phyloP scores from a whole-genome alignment of 768 basidiomycete species.

The Leccinum truebloodii region DNA sequence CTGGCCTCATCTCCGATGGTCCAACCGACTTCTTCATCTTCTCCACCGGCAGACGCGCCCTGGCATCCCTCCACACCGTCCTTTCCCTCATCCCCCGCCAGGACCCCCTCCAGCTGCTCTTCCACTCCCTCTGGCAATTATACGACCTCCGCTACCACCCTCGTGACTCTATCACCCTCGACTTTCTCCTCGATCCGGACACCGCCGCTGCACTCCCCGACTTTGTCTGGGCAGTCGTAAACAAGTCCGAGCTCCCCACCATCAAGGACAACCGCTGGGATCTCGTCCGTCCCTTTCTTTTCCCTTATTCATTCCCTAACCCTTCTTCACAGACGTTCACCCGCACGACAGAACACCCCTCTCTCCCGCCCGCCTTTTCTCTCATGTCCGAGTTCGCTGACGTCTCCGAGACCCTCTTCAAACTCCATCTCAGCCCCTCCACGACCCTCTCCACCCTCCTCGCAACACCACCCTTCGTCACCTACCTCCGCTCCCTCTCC shows the following conservation, averaged over 20 bases:
- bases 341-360: slow-evolving; percentile 65
- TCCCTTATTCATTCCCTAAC: slow-evolving; percentile 2
- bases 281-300: slow-evolving; percentile 55
- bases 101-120: slow-evolving; percentile 68
- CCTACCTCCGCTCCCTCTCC: slow-evolving; percentile 85
- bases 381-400: slow-evolving; percentile 92
- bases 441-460: slow-evolving; percentile 58
- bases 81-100: slow-evolving; percentile 81
- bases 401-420: slow-evolving; percentile 76
- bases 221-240: slow-evolving; percentile 83
- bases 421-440: slow-evolving; percentile 40
- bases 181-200: slow-evolving; percentile 66
- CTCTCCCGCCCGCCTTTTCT: slow-evolving; percentile 60
- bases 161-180: slow-evolving; percentile 69
- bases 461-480: slow-evolving; percentile 60
- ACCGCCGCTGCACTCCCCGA: slow-evolving; percentile 46
- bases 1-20: slow-evolving; percentile 64
- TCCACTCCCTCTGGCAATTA: slow-evolving; percentile 61
- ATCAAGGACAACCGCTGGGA: slow-evolving; percentile 83
- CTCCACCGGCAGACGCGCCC: slow-evolving; percentile 81
- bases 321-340: slow-evolving; percentile 69
- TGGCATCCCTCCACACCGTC: slow-evolving; percentile 77
- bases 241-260: slow-evolving; percentile 72
- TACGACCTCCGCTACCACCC: slow-evolving; percentile 76
- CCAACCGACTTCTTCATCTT: slow-evolving; percentile 81